Evolutionary conservation across 2,329 filamentous ascomycete species (phyloP).

Genomic region (Ophiocordyceps camponoti-floridani): DNA sequence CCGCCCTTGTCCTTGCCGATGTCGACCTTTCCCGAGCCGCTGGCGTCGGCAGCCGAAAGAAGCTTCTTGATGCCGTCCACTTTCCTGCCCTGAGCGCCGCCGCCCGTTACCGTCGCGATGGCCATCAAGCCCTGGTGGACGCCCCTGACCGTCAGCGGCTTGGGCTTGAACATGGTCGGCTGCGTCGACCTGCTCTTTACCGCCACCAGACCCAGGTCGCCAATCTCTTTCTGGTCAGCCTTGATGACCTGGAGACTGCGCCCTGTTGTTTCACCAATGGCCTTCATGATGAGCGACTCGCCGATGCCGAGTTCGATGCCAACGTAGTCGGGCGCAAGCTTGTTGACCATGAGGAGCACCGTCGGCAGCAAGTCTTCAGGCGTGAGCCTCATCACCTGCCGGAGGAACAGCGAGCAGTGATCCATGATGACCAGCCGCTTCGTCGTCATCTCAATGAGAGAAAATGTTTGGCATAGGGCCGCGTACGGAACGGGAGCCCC

Average conservation of each 20-base stretch:
- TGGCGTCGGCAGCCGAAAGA: conserved; percentile 72
- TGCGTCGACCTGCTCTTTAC: conserved; percentile 92
- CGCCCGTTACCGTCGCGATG: conserved; percentile 74
- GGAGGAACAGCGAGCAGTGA: conserved; percentile 77
- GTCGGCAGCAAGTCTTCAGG: conserved; percentile 77
- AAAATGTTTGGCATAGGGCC: conserved; percentile 86
- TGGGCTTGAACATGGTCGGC: conserved; percentile 96
- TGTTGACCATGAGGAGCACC: conserved; percentile 92
- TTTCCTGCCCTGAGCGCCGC: conserved; percentile 78
- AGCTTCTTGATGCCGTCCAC: conserved; percentile 93
- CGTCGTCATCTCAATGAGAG: conserved; percentile 82
- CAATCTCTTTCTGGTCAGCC: conserved; percentile 88
- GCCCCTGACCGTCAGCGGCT: conserved; percentile 67
- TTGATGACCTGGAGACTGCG: conserved; percentile 81
- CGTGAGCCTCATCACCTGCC: conserved; percentile 83
- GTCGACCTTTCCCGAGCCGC: conserved; percentile 60
- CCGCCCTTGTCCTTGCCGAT: conserved; percentile 87
- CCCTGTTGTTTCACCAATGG: conserved; percentile 86
- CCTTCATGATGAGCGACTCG: conserved; percentile 96
- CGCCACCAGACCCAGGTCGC: conserved; percentile 83
- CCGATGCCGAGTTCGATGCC: conserved; percentile 97
- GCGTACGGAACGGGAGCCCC: conserved; percentile 86
- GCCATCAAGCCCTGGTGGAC: conserved; percentile 78
- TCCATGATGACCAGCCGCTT: conserved; percentile 80
- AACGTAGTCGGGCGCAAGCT: conserved; percentile 88